Evolutionary conservation across 1,284 basidiomycete species (phyloP).

Genomic region (Puccinia coronata): DNA sequence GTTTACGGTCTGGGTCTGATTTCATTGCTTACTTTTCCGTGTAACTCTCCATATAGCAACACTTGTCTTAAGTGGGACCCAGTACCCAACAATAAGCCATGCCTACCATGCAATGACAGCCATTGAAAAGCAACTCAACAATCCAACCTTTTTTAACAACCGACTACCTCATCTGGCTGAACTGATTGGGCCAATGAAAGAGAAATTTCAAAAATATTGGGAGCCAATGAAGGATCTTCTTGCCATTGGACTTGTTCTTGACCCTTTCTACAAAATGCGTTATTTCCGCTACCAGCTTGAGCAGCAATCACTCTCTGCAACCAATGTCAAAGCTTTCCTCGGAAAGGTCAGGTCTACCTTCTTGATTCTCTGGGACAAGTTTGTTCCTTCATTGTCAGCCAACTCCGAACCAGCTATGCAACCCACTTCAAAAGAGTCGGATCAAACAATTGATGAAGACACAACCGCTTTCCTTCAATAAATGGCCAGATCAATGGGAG

Average conservation of each 20-base stretch:
- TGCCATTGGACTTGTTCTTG: too few species aligned
- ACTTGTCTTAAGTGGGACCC: too few species aligned
- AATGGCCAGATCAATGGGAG: not conserved
- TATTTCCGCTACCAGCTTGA: slow-evolving; percentile 2
- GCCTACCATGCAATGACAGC: not conserved
- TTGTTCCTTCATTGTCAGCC: not conserved
- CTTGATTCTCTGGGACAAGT: not conserved
- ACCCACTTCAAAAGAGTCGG: not conserved
- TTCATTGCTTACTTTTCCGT: not conserved
- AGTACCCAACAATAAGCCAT: too few species aligned
- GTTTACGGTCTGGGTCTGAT: not conserved
- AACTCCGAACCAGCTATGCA: not conserved
- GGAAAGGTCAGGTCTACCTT: not conserved
- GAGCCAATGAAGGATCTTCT: too few species aligned
- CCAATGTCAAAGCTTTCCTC: not conserved
- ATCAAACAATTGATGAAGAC: not conserved
- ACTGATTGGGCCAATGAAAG: slow-evolving; percentile 3
- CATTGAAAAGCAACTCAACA: not conserved
- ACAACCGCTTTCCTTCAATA: not conserved
- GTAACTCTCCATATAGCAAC: not conserved
- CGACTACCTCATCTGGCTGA: not conserved
- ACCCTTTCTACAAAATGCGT: not conserved
- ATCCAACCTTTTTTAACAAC: too few species aligned
- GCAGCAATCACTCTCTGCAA: not conserved
- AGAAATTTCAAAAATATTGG: not conserved